A percentile compares a stretch with the other conserved stretches of the same genome.
These are phyloP conservation scores for Aethionema arabicum DNA, from an alignment of 345 rosid species.

Conservation along the genomic window DNA sequence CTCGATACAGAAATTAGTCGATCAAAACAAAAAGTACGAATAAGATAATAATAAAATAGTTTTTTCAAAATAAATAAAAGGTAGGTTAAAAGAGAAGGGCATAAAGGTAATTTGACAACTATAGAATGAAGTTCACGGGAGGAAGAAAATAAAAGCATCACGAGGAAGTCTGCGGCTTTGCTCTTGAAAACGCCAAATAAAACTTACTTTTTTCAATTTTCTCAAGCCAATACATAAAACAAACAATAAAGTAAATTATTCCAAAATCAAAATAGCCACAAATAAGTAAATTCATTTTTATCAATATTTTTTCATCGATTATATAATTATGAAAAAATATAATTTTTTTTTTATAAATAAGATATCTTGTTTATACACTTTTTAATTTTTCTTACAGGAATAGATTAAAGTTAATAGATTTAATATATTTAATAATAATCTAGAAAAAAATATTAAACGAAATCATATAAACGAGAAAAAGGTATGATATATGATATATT, in stretches of 20 bases:
- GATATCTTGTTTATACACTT: too few species aligned
- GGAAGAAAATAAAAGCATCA: constrained; percentile 25
- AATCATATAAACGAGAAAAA: too few species aligned
- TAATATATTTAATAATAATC: too few species aligned
- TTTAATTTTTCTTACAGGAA: too few species aligned
- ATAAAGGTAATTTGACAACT: constrained; percentile 8
- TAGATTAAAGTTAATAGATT: too few species aligned
- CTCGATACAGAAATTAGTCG: constrained; percentile 13
- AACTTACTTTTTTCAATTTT: constrained; percentile 5
- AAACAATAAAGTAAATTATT: constrained; percentile 2
- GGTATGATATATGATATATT: too few species aligned
- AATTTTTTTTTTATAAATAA: too few species aligned
- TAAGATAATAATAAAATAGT: neutral
- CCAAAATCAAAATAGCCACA: constrained; percentile 33
- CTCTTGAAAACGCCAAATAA: constrained; percentile 30
- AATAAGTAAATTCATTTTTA: neutral
- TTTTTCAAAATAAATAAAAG: neutral
- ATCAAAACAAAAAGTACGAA: neutral
- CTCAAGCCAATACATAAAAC: constrained; percentile 32
- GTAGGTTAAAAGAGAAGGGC: constrained; percentile 1
- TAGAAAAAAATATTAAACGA: too few species aligned
- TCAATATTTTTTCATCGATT: too few species aligned
- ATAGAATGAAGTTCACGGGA: constrained; percentile 35
- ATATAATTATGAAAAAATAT: too few species aligned
- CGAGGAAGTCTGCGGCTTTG: constrained; percentile 14